These are phyloP conservation scores for Hymenotorrendiella dingleyae DNA, from an alignment of 2,329 filamentous ascomycete genomes.

Conservation along the genomic window DNA sequence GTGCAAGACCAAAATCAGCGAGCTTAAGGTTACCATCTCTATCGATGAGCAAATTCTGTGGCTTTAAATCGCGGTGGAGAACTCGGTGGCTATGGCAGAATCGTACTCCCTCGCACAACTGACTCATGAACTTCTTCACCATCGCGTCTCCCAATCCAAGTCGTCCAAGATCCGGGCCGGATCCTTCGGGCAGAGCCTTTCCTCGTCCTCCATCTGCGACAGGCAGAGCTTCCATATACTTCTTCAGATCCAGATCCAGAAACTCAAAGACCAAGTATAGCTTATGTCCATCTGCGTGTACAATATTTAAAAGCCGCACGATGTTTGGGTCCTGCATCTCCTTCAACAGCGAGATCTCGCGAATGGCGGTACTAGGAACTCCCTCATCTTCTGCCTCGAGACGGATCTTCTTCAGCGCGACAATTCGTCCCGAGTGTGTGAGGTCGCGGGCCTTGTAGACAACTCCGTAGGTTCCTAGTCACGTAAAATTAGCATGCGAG, in stretches of 20 bases:
- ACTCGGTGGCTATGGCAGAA: slow-evolving; percentile 89
- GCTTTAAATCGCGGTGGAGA: slow-evolving; percentile 83
- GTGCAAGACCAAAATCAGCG: slow-evolving; percentile 82
- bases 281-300: slow-evolving; percentile 91
- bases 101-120: slow-evolving; percentile 75
- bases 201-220: slow-evolving; percentile 79
- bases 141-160: slow-evolving; percentile 73
- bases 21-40: slow-evolving; percentile 83
- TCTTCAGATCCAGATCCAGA: slow-evolving; percentile 86
- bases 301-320: slow-evolving; percentile 82
- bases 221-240: slow-evolving; percentile 90
- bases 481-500: slow-evolving; percentile 16
- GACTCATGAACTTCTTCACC: slow-evolving; percentile 89
- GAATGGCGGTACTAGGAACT: slow-evolving; percentile 86
- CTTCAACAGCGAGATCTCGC: slow-evolving; percentile 89
- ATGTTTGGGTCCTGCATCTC: slow-evolving; percentile 93
- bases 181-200: slow-evolving; percentile 76
- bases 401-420: slow-evolving; percentile 91
- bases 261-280: slow-evolving; percentile 91
- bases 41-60: slow-evolving; percentile 84
- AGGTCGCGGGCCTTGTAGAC: slow-evolving; percentile 93
- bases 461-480: slow-evolving; percentile 81
- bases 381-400: slow-evolving; percentile 94
- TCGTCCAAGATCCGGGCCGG: slow-evolving; percentile 54
- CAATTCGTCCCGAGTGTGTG: slow-evolving; percentile 73